Evolutionary conservation across 495 filamentous ascomycete species (phyloP).

Genomic region (Clavariopsis aquatica): DNA sequence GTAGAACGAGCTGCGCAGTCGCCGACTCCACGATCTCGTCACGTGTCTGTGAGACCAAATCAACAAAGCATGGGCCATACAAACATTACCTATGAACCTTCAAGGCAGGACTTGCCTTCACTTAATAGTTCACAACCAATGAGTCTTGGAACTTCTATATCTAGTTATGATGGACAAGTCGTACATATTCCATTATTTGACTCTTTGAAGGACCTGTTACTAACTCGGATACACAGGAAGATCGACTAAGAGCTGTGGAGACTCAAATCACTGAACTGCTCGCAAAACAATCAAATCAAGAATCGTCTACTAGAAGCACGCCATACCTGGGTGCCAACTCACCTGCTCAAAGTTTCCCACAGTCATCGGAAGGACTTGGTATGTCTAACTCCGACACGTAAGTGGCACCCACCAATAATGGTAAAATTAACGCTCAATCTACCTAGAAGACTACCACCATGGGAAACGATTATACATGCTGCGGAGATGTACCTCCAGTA

Average conservation of each 20-base stretch:
- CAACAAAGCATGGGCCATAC: not conserved
- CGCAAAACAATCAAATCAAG: not conserved
- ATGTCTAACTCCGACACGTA: not conserved
- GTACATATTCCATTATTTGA: not conserved
- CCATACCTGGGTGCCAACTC: not conserved
- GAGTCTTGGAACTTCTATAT: not conserved
- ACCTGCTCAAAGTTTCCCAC: not conserved
- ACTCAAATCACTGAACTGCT: not conserved
- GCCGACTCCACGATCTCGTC: not conserved
- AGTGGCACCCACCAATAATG: not conserved
- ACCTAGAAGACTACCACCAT: not conserved
- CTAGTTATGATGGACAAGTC: not conserved
- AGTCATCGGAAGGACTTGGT: not conserved
- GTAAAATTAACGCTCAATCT: not conserved
- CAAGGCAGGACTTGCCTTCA: too few species aligned
- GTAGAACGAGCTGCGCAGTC: not conserved
- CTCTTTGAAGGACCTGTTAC: too few species aligned
- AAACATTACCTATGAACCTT: not conserved
- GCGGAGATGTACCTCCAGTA: not conserved
- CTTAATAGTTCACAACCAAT: too few species aligned
- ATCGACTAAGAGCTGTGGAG: not conserved
- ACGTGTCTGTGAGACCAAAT: not conserved
- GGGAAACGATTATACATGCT: not conserved
- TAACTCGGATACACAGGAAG: not conserved
- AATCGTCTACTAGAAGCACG: not conserved